Percentiles rank a stretch among this genome's conserved stretches.
Evolutionary conservation across 768 basidiomycete species (phyloP).

Genomic region (Tricholoma furcatifolium): DNA sequence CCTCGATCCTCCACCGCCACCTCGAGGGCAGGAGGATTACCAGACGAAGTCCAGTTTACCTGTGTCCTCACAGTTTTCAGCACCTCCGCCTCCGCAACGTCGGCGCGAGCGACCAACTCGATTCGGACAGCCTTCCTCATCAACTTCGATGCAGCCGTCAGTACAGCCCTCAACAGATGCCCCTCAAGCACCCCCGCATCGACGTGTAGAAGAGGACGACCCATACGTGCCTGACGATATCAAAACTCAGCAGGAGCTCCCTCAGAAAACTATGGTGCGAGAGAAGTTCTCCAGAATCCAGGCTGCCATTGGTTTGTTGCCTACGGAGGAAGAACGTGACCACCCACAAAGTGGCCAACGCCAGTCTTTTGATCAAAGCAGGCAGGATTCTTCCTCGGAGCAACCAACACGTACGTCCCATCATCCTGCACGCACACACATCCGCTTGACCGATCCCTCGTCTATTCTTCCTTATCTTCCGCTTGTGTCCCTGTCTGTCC

Average conservation of each 20-base stretch:
- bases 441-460: conserved; percentile 18
- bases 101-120: conserved; percentile 22
- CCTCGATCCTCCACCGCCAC: not conserved
- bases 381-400: conserved; percentile 13
- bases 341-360: conserved; percentile 14
- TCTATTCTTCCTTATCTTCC: conserved; percentile 15
- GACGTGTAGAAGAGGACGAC: conserved; percentile 19
- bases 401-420: conserved; percentile 32
- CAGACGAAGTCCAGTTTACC: not conserved
- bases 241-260: conserved; percentile 10
- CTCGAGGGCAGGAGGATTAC: conserved; percentile 4
- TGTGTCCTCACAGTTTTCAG: conserved; percentile 4
- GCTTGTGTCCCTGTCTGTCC: conserved; percentile 1
- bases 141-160: not conserved
- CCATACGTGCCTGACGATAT: conserved; percentile 22
- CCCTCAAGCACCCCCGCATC: conserved; percentile 1
- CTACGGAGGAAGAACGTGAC: conserved; percentile 11
- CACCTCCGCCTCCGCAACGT: conserved; percentile 11
- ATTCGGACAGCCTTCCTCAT: conserved; percentile 20
- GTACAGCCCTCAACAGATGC: conserved; percentile 2
- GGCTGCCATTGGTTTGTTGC: not conserved
- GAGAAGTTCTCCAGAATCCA: conserved; percentile 9
- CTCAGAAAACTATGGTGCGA: conserved; percentile 9
- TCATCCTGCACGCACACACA: conserved; percentile 18
- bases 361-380: conserved; percentile 5